phyloP scores from a whole-genome alignment of 768 basidiomycete genomes.

The Cystofilobasidium macerans region DNA sequence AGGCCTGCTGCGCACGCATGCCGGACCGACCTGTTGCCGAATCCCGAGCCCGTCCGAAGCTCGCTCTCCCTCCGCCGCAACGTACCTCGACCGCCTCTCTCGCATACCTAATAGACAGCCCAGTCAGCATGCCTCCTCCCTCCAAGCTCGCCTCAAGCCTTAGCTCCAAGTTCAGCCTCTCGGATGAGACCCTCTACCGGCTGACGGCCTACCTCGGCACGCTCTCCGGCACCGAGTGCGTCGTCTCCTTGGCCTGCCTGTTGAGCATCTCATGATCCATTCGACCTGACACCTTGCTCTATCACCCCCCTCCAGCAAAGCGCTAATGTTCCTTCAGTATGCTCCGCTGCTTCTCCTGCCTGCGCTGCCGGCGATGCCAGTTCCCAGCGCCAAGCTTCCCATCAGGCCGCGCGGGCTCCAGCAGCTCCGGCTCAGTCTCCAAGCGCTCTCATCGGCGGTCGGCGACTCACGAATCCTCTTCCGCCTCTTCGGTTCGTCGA shows the following conservation, averaged over 20 bases:
- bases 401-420: conserved; percentile 5
- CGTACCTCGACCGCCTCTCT: background rate
- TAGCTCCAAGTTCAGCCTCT: too few species aligned
- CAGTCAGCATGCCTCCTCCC: background rate
- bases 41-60: too few species aligned
- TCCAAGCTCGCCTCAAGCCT: background rate
- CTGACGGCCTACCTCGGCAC: conserved; percentile 13
- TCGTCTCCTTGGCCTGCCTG: background rate
- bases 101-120: too few species aligned
- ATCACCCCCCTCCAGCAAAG: background rate
- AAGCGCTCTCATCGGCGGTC: background rate
- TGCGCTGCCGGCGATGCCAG: background rate
- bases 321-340: conserved; percentile 25
- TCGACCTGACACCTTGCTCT: background rate
- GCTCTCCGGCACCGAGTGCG: conserved; percentile 14
- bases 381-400: background rate
- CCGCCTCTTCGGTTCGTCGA: conserved; percentile 21
- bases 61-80: too few species aligned
- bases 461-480: conserved; percentile 17
- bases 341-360: conserved; percentile 9
- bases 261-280: background rate
- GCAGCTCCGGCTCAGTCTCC: background rate
- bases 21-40: too few species aligned
- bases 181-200: conserved; percentile 3
- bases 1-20: too few species aligned